Evolutionary conservation across 768 basidiomycete genomes (phyloP), one percentile per base, ranked within the genome.

Genomic region (Sarcomyxa edulis): DNA sequence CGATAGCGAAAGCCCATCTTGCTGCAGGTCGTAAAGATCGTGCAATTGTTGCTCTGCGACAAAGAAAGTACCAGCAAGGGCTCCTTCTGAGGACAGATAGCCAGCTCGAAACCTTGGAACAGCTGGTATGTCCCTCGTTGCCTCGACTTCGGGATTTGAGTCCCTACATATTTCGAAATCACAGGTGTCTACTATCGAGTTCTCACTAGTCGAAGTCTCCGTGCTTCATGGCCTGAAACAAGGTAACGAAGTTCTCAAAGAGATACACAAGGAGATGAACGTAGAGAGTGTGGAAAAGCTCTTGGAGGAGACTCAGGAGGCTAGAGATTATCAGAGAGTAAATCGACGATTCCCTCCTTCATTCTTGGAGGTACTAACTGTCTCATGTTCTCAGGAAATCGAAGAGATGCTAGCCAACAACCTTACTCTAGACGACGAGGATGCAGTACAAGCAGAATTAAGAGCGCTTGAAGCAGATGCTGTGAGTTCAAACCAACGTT

Each of bases 141-240:
- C 14, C 7, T 26, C 20, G 11, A 26, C 14, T 3, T 24, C n/a
- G 3, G 21, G 2, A 14, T 34, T 28, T 26, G 25, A 20, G 23
- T 27, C 15, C 27, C n/a, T 11, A 11, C 16, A 16, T 38, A 6
- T 36, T 7, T 2, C 26, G 6, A 10, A 24, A 25, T 12, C 21
- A 12, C 52, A 99, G 95, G 93, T 97, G 18, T 88, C 91, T 3
- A 88, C 85, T 0, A 96, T 99, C 51, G 96, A 99, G 58, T 98
- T 96, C 65, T 92, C 96, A 6, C 71, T 94, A 34, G 81, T 98
- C 15, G 89, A 98, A 60, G 79, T 88, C 31, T 92, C 93, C 2
- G 88, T 99, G 7, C 54, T 98, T 23, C 90, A 91, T 56, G 96
- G 95, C 6, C 64, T 99, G 30, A 78, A 90, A 58, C 91, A 93